Evolutionary conservation across 768 basidiomycete genomes (phyloP).

Genomic region (Chalciporus sphaerocephalus): DNA sequence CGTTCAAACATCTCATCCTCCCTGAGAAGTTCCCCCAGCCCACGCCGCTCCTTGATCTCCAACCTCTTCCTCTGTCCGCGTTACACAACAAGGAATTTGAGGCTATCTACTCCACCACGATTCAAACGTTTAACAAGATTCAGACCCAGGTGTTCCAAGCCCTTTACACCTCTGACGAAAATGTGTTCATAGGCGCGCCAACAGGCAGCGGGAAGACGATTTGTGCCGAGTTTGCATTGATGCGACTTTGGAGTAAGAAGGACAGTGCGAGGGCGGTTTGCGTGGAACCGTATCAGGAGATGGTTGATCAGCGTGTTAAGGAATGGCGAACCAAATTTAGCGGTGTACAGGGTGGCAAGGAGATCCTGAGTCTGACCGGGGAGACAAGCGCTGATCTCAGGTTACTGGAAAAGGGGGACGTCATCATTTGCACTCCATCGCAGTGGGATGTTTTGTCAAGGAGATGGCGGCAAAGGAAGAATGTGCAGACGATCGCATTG

Average conservation of each 20-base stretch:
- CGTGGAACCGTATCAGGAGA: conserved; percentile 95
- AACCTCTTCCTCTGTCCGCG: conserved; percentile 83
- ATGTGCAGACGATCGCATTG: conserved; percentile 88
- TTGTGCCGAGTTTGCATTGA: conserved; percentile 92
- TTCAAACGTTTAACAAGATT: conserved; percentile 95
- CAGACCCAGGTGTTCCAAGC: conserved; percentile 99
- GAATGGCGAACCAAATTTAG: conserved; percentile 90
- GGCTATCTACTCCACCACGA: conserved; percentile 71
- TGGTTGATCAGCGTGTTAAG: conserved; percentile 85
- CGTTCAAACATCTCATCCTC: conserved; percentile 96
- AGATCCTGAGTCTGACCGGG: conserved; percentile 89
- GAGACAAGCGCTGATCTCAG: conserved; percentile 91
- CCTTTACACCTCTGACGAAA: conserved; percentile 92
- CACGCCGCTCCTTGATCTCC: conserved; percentile 90
- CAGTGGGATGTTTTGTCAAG: conserved; percentile 97
- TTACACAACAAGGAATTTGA: conserved; percentile 94
- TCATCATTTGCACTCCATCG: conserved; percentile 89
- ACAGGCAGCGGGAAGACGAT: conserved; percentile 97
- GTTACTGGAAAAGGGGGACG: conserved; percentile 83
- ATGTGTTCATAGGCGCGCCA: conserved; percentile 93
- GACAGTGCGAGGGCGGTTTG: conserved; percentile 85
- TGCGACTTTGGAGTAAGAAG: conserved; percentile 90
- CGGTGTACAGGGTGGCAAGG: conserved; percentile 82
- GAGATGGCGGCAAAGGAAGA: conserved; percentile 95
- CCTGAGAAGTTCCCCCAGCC: conserved; percentile 95